Base-by-base conservation (phyloP, 2,329 filamentous ascomycete genomes). In the Aspergillus awamori region DNA sequence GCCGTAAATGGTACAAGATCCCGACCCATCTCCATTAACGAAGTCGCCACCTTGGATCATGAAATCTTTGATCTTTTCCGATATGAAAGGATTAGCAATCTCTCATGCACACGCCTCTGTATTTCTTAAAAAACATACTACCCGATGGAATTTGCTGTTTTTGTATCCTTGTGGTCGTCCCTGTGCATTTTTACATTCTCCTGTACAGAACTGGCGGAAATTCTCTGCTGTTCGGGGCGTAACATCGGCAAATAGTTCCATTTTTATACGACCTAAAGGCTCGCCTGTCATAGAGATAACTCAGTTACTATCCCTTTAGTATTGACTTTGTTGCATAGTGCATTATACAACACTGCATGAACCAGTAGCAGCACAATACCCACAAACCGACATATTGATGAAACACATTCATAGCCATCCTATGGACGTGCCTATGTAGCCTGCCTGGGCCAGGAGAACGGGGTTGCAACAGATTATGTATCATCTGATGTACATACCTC, bases 31-130 rank as follows among this genome's bases (percentile, higher is more conserved):
- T 56, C 93, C 92, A 71, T 97, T 93, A 64, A 97, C 82, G 76
- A 98, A 98, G 77, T 99, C 95, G 57, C 95, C 95, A 49, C 94
- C 94, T 77, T 99, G 95, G 72, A 95, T 91, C 94, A 98, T 98
- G 81, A 98, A 97, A 71, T 91, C 90, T 79, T 91, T 91, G 76
- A 97, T 97, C 92, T 96, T 66, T 36, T 39, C 11, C 33, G 33
- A 36, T 13, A 11, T 5, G 22, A 15, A 36, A 20, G 15, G 1
- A 17, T 45, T 33, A 24, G 43, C 59, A 48, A 54, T 36, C n/a
- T n/a, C 11, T 15, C 8, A n/a, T 38, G 28, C 26, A 45, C 6
- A n/a, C 4, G 15, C 15, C 5, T n/a, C 17, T 38, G 20, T 24
- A 10, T 39, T 36, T 22, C 56, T 53, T 4, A 60, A 4, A 33